Percentiles rank a stretch among this genome's conserved stretches.
Evolutionary conservation across 331 rosid genomes (phyloP).

Genomic region (Saraca asoca): DNA sequence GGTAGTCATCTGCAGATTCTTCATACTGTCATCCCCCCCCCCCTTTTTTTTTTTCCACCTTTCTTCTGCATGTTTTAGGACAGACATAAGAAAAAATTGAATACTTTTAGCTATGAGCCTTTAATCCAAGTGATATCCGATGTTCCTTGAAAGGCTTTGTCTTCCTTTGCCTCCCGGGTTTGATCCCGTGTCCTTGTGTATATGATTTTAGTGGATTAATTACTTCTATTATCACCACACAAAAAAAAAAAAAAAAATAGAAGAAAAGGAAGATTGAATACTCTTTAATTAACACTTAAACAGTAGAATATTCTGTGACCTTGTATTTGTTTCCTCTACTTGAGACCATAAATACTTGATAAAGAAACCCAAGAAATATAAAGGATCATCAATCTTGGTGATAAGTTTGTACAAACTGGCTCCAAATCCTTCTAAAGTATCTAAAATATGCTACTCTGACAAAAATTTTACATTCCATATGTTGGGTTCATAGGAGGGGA

Average conservation of each 20-base stretch:
- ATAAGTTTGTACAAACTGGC: not conserved
- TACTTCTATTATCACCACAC: no score
- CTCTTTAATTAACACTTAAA: not conserved
- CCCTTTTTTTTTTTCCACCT: no score
- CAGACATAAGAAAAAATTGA: no score
- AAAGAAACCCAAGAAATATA: not conserved
- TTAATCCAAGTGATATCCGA: no score
- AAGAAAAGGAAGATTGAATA: no score
- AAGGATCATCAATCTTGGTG: not conserved
- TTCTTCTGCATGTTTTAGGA: no score
- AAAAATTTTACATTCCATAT: not conserved
- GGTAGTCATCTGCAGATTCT: not conserved
- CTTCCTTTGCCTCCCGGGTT: not conserved
- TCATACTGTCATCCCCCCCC: no score
- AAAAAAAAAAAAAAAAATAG: no score
- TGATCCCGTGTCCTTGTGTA: not conserved
- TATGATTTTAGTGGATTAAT: no score
- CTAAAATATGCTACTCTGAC: not conserved
- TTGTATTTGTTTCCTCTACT: constrained; percentile 9
- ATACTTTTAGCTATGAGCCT: no score
- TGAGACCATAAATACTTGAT: constrained; percentile 2
- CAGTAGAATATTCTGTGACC: constrained; percentile 11
- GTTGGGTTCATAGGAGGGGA: constrained; percentile 2
- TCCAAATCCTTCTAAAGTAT: not conserved
- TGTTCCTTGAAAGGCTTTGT: no score